These are phyloP conservation scores for Olyra latifolia DNA, from an alignment of 176 grass and related monocot genomes.

Conservation along the genomic window DNA sequence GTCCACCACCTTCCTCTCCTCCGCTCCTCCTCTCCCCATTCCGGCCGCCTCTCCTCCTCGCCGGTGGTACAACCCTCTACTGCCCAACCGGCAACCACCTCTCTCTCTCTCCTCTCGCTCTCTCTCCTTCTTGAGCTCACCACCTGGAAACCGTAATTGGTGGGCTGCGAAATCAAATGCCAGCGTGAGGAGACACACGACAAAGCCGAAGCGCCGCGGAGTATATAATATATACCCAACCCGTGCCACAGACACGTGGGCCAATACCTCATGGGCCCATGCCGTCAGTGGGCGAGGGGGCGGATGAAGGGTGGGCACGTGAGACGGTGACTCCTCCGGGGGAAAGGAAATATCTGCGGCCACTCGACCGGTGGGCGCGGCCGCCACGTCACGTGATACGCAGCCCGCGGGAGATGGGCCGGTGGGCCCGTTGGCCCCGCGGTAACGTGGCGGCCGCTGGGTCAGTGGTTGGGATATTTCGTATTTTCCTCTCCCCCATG, in stretches of 20 bases:
- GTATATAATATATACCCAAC: neutral
- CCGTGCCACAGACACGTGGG: slow-evolving; percentile 12
- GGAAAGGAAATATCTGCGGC: slow-evolving; percentile 44
- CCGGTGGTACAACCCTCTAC: neutral
- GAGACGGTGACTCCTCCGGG: neutral
- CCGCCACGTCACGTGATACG: slow-evolving; percentile 44
- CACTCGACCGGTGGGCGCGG: slow-evolving; percentile 38
- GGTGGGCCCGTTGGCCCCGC: neutral
- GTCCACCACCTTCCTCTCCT: slow-evolving; percentile 42
- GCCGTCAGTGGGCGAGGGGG: neutral
- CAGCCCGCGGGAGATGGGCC: neutral
- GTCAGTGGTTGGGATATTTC: slow-evolving; percentile 36
- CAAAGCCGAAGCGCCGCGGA: slow-evolving; percentile 1
- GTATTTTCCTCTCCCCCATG: neutral
- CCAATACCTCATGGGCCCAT: accelerated
- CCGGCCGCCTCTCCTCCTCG: neutral
- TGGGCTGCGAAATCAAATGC: slow-evolving; percentile 35
- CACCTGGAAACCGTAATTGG: slow-evolving; percentile 26
- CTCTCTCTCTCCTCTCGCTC: neutral
- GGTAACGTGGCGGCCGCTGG: slow-evolving; percentile 37
- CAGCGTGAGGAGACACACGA: neutral
- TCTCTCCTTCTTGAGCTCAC: neutral
- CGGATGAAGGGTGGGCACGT: slow-evolving; percentile 1
- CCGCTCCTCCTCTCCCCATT: slow-evolving; percentile 28
- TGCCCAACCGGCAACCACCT: neutral